Percentiles rank a stretch among this genome's conserved stretches.
phyloP scores from a whole-genome alignment of 2,329 filamentous ascomycete genomes.

The Cytospora chrysosperma region DNA sequence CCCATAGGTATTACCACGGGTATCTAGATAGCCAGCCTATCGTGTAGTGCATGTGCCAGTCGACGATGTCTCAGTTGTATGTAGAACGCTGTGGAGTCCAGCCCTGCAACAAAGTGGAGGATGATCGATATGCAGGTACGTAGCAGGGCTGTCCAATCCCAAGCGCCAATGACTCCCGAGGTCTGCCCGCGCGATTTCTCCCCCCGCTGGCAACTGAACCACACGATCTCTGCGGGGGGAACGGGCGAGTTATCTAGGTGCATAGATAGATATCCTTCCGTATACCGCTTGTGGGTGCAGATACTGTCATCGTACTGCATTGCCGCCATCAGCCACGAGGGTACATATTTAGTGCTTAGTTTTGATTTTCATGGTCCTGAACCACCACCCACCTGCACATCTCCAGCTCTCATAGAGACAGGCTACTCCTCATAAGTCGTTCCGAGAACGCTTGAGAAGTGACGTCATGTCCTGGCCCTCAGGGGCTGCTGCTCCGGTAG shows the following conservation, averaged over 20 bases:
- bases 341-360: background rate
- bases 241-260: background rate
- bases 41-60: background rate
- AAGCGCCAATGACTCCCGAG: background rate
- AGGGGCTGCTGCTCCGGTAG: slow-evolving; percentile 2
- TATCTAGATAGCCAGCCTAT: no score
- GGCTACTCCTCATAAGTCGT: background rate
- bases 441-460: background rate
- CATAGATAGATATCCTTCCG: background rate
- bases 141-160: background rate
- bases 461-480: slow-evolving; percentile 22
- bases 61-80: background rate
- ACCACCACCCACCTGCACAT: background rate
- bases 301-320: background rate
- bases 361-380: background rate
- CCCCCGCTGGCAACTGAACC: background rate
- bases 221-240: background rate
- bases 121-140: background rate
- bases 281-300: no score
- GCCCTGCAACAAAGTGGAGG: background rate
- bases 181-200: background rate
- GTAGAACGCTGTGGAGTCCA: background rate
- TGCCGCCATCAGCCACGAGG: background rate
- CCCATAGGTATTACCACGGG: no score
- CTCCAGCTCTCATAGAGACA: background rate